Evolutionary conservation across 2,329 filamentous ascomycete species (phyloP).

Genomic region (Fusarium dlaminii): DNA sequence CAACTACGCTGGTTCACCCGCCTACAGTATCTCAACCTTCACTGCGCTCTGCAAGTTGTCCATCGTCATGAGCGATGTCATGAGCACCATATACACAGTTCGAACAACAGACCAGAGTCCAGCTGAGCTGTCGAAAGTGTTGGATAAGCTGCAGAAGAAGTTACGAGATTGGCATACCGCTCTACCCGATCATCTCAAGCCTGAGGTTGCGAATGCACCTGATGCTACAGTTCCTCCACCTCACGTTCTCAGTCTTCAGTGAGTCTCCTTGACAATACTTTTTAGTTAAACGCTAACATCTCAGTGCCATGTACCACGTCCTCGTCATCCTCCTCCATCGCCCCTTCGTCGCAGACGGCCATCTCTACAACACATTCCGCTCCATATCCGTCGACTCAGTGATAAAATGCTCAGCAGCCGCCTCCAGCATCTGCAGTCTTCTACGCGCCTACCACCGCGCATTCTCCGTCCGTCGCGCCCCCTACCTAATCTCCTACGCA

Average conservation of each 20-base stretch:
- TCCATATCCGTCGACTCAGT: conserved; percentile 56
- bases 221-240: conserved; percentile 48
- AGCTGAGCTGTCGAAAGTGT: conserved; percentile 48
- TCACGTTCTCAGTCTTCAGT: conserved; percentile 55
- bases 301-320: conserved; percentile 58
- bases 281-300: background rate
- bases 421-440: conserved; percentile 55
- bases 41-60: conserved; percentile 25
- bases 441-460: conserved; percentile 55
- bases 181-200: conserved; percentile 54
- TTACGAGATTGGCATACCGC: conserved; percentile 53
- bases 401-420: conserved; percentile 56
- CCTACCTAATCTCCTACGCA: conserved; percentile 64
- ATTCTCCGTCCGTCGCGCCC: conserved; percentile 57
- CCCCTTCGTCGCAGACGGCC: conserved; percentile 61
- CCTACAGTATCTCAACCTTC: conserved; percentile 36
- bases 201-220: conserved; percentile 44
- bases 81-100: conserved; percentile 57
- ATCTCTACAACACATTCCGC: conserved; percentile 55
- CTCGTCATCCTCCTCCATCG: conserved; percentile 63
- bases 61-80: conserved; percentile 53
- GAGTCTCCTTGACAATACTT: fast-evolving
- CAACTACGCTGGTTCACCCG: conserved; percentile 42
- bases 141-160: conserved; percentile 52
- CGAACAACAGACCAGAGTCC: conserved; percentile 49